Percentiles rank a stretch among this genome's conserved stretches.
phyloP scores from a whole-genome alignment of 148 eudicot species.

The Polygonum aviculare region DNA sequence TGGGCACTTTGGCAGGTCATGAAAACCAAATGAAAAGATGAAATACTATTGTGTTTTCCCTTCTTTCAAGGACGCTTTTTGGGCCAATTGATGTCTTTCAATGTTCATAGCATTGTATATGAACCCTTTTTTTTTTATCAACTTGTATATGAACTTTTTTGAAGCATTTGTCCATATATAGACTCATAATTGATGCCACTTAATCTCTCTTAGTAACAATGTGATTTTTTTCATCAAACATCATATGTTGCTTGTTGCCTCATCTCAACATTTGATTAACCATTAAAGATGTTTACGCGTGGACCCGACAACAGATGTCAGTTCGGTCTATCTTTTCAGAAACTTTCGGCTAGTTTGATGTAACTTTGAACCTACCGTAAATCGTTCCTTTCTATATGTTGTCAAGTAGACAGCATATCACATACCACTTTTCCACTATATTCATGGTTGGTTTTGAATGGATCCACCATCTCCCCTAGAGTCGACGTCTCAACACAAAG shows the following conservation, averaged over 20 bases:
- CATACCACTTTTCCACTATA: too few relatives aligned
- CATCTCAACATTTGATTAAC: background rate
- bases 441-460: too few relatives aligned
- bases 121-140: background rate
- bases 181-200: background rate
- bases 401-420: too few relatives aligned
- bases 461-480: too few relatives aligned
- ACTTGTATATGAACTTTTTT: background rate
- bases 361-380: background rate
- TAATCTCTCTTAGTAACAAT: background rate
- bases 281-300: background rate
- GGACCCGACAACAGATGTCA: background rate
- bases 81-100: background rate
- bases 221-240: background rate
- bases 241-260: background rate
- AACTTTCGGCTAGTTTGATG: background rate
- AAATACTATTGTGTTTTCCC: background rate
- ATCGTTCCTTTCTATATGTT: background rate
- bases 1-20: background rate
- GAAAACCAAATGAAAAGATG: background rate
- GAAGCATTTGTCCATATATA: background rate
- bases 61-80: background rate
- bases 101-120: background rate
- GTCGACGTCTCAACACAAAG: too few relatives aligned
- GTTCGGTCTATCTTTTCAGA: background rate